These are phyloP conservation scores for Pythium rishiriense DNA, from an alignment of 352 stramenopile genomes.

Conservation along the genomic window DNA sequence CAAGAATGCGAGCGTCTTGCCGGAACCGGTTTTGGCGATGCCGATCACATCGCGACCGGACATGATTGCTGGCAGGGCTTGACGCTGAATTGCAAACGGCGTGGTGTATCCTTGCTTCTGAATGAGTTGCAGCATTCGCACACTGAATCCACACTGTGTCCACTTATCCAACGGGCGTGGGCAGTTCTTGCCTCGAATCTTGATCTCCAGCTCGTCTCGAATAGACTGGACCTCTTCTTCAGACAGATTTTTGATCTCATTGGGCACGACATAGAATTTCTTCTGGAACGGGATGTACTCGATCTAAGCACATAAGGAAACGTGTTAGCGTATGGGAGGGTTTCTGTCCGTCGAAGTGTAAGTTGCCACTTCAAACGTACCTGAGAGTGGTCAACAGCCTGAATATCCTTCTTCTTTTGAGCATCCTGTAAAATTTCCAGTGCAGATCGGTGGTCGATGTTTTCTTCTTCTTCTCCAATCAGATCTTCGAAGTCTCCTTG, in stretches of 20 bases:
- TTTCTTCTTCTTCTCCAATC: slow-evolving; percentile 74
- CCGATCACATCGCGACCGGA: slow-evolving; percentile 98
- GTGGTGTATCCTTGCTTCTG: slow-evolving; percentile 92
- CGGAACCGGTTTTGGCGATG: slow-evolving; percentile 98
- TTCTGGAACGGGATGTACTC: slow-evolving; percentile 98
- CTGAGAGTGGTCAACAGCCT: slow-evolving; percentile 94
- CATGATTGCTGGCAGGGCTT: slow-evolving; percentile 98
- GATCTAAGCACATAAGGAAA: slow-evolving; percentile 72
- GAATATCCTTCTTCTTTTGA: slow-evolving; percentile 93
- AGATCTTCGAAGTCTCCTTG: slow-evolving; percentile 85
- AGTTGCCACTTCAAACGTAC: background rate
- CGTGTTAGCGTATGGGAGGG: background rate
- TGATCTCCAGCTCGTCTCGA: slow-evolving; percentile 92
- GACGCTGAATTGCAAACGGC: slow-evolving; percentile 98
- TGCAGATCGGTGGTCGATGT: slow-evolving; percentile 79
- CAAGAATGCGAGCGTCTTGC: slow-evolving; percentile 90
- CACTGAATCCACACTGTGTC: slow-evolving; percentile 96
- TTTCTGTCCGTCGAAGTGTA: background rate
- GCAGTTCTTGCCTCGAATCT: slow-evolving; percentile 96
- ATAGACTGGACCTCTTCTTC: slow-evolving; percentile 83
- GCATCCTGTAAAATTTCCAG: slow-evolving; percentile 91
- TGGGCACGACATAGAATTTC: slow-evolving; percentile 98
- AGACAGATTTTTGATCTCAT: slow-evolving; percentile 89
- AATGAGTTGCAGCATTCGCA: slow-evolving; percentile 95
- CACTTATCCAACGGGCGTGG: slow-evolving; percentile 96